phyloP scores from a whole-genome alignment of 257 asterid genomes.

The Rauvolfia tetraphylla region DNA sequence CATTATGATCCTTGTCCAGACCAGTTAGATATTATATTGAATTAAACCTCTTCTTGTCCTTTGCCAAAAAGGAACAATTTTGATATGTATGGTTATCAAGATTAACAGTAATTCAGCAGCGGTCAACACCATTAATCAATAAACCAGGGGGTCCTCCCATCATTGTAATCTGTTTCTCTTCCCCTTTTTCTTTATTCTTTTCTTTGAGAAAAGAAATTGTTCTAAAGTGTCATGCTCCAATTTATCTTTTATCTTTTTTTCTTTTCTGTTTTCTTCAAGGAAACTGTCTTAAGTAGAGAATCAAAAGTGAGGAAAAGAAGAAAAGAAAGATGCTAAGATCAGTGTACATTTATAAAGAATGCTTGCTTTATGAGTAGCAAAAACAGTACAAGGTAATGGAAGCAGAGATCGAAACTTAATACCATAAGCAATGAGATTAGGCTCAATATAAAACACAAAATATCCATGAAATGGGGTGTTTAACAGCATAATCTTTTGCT shows the following conservation, averaged over 20 bases:
- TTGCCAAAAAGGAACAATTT: not conserved
- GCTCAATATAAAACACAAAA: not conserved
- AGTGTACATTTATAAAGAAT: not conserved
- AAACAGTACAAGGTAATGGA: not conserved
- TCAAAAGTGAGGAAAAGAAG: not conserved
- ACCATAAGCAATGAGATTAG: too few species aligned
- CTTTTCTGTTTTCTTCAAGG: not conserved
- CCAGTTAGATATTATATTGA: not conserved
- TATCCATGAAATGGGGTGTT: not conserved
- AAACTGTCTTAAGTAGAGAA: not conserved
- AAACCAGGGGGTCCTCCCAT: not conserved
- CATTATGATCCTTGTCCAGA: conserved; percentile 10
- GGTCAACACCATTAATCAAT: conserved; percentile 6
- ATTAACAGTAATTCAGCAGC: not conserved
- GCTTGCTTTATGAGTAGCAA: not conserved
- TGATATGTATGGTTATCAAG: not conserved
- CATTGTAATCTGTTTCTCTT: not conserved
- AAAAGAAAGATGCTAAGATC: not conserved
- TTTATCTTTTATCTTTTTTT: not conserved
- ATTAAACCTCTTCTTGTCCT: conserved; percentile 2
- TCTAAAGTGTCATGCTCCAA: not conserved
- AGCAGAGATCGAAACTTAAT: not conserved
- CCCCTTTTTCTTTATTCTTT: conserved; percentile 15
- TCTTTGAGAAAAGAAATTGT: conserved; percentile 6
- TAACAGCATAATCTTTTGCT: not conserved